Base-by-base conservation (phyloP, 352 stramenopile genomes). In the Pythium biforme region DNA sequence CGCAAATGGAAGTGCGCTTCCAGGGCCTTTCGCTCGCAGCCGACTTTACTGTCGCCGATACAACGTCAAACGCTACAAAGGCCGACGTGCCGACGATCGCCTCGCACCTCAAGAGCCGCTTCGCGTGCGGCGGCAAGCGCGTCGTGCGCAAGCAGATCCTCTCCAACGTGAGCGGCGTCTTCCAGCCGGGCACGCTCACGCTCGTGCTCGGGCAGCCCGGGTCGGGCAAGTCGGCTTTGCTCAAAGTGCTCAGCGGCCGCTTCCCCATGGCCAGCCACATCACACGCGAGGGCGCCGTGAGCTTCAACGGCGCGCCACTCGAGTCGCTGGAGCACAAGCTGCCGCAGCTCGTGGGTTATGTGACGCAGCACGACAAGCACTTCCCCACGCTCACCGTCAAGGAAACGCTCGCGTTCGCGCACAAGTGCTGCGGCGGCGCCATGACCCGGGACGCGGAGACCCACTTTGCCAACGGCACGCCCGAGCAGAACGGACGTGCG, bases 241-340 rank as follows among this genome's bases (percentile, higher is more conserved):
- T 77, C 49, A 75, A 77, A 45, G 20, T 62, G 25, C 67, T 77
- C 25, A 70, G 63, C 20, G 67, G 67, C 1, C 58, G 64, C 14
- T 77, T 75, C 55, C 63, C 57, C 7, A 72, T 73, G 60, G 55
- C 61, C 20, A 75, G 70, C 51, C 75, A 72, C 58, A 72, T 75
- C 23, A 25, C 22, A 19, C n/a, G 74, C 4, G 59, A 72, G 4
- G 70, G 70, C 19, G 62, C 64, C 11, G 55, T 77, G 46, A 64
- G 39, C 27, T 77, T 61, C 64, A 77, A 74, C 56, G 70, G 62
- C 43, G 29, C 43, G 31, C 0, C 26, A 14, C 40, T 34, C 2
- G 15, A 58, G 6, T 33, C 61, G 46, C 43, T 73, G 14, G 19
- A 11, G 26, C 33, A 14, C 23, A 19, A 29, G 14, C 57, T 76